These are phyloP conservation scores for Hyaloscypha bicolor DNA, from an alignment of 495 filamentous ascomycete genomes.

Conservation along the genomic window DNA sequence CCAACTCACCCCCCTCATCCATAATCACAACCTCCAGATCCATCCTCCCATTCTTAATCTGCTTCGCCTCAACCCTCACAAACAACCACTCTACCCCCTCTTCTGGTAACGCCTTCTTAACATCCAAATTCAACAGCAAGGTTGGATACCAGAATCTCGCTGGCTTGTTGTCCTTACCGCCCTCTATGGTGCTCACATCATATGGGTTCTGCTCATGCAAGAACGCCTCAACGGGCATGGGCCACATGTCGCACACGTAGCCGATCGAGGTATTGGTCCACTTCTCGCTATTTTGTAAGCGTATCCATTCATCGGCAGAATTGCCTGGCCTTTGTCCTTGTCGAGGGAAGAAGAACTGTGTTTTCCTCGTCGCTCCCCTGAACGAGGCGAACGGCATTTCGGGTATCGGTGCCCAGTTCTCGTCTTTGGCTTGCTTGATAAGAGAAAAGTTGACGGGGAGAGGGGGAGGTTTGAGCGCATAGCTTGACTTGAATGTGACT, in stretches of 20 bases:
- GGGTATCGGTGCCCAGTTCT: slow-evolving; percentile 42
- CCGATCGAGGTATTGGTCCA: slow-evolving; percentile 59
- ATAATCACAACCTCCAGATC: slow-evolving; percentile 67
- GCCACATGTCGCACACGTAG: slow-evolving; percentile 66
- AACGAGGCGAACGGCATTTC: slow-evolving; percentile 48
- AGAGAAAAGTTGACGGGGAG: slow-evolving; percentile 45
- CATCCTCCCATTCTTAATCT: slow-evolving; percentile 62
- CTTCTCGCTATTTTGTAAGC: slow-evolving; percentile 48
- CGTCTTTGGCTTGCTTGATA: slow-evolving; percentile 43
- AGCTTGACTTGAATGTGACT: slow-evolving; percentile 55
- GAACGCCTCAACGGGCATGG: slow-evolving; percentile 52
- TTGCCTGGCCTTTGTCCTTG: slow-evolving; percentile 42
- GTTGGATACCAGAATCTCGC: slow-evolving; percentile 76
- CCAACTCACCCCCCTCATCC: slow-evolving; percentile 57
- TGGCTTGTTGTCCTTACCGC: slow-evolving; percentile 20
- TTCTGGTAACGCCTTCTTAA: slow-evolving; percentile 62
- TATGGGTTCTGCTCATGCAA: slow-evolving; percentile 29
- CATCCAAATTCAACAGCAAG: slow-evolving; percentile 66
- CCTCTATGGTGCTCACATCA: slow-evolving; percentile 19
- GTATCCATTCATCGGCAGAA: slow-evolving; percentile 68
- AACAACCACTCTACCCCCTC: slow-evolving; percentile 68
- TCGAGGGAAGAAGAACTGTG: slow-evolving; percentile 58
- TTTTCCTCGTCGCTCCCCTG: slow-evolving; percentile 55
- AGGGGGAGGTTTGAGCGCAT: slow-evolving; percentile 49
- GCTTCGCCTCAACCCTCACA: slow-evolving; percentile 56